phyloP scores from a whole-genome alignment of 768 basidiomycete genomes.

The Suillus plorans region DNA sequence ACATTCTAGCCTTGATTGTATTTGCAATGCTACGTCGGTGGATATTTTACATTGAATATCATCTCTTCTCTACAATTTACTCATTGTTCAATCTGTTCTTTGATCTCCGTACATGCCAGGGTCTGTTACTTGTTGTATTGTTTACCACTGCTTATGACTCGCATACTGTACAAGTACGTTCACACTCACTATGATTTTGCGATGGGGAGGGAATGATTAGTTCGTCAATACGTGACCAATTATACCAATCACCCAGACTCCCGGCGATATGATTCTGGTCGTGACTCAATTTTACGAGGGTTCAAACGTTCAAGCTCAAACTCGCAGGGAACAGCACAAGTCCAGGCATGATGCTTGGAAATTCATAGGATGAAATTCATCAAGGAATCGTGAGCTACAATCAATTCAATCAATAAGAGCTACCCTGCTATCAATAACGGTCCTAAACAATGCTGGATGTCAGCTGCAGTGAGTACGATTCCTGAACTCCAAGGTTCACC shows the following conservation, averaged over 20 bases:
- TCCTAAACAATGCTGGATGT: constrained; percentile 8
- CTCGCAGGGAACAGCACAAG: not conserved
- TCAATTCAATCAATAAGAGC: constrained; percentile 7
- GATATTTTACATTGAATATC: not conserved
- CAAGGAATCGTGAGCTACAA: constrained; percentile 2
- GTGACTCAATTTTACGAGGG: not conserved
- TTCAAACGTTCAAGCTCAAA: not conserved
- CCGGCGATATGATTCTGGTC: not conserved
- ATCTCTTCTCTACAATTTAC: not conserved
- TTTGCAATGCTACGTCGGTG: not conserved
- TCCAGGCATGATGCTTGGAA: too few species aligned
- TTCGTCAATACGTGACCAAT: not conserved
- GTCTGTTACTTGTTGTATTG: not conserved
- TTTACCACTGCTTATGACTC: not conserved
- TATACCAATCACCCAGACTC: too few species aligned
- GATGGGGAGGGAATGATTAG: not conserved
- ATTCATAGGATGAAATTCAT: not conserved
- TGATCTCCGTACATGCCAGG: not conserved
- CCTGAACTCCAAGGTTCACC: not conserved
- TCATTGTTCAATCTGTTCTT: not conserved
- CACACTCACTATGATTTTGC: not conserved
- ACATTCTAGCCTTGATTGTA: constrained; percentile 34
- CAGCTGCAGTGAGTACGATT: constrained; percentile 6
- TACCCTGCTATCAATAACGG: constrained; percentile 6
- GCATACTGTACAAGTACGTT: not conserved